Percentiles rank a stretch among this genome's conserved stretches.
Conservation (phyloP, 331 rosid species). For the Acacia concinna region DNA sequence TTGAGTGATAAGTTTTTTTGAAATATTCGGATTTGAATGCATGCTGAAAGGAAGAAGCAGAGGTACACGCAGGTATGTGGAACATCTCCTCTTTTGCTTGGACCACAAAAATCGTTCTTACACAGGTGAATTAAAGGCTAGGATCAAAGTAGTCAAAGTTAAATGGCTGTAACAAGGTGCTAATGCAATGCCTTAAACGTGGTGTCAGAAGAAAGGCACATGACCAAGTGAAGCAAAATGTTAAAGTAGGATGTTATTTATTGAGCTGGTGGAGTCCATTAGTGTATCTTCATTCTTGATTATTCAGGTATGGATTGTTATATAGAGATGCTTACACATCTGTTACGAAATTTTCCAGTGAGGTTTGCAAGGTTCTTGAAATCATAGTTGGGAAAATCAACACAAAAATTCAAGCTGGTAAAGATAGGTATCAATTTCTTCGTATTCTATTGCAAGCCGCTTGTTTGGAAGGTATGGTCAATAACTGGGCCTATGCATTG, state of each 20-base stretch:
- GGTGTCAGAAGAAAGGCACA: background rate
- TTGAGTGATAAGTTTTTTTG: constrained; percentile 14
- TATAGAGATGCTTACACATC: constrained; percentile 82
- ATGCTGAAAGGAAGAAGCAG: constrained; percentile 55
- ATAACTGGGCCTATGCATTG: constrained; percentile 83
- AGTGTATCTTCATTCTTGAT: too few relatives aligned
- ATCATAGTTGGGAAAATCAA: constrained; percentile 64
- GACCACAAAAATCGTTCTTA: background rate
- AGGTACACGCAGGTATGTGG: constrained; percentile 55
- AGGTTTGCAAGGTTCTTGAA: constrained; percentile 82
- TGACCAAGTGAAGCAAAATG: background rate
- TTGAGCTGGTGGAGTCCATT: too few relatives aligned
- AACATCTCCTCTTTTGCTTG: constrained; percentile 20
- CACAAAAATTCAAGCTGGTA: constrained; percentile 69
- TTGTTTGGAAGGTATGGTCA: constrained; percentile 86
- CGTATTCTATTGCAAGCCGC: constrained; percentile 95
- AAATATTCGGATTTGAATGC: constrained; percentile 37
- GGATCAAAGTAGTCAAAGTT: background rate
- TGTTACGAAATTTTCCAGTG: constrained; percentile 71
- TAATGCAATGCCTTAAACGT: background rate
- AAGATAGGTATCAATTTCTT: constrained; percentile 71
- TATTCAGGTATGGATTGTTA: too few relatives aligned
- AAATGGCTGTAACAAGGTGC: background rate
- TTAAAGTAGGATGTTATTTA: background rate
- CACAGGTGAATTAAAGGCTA: background rate